Evolutionary conservation across 768 basidiomycete genomes (phyloP).

Genomic region (Dacryopinax primogenitus): DNA sequence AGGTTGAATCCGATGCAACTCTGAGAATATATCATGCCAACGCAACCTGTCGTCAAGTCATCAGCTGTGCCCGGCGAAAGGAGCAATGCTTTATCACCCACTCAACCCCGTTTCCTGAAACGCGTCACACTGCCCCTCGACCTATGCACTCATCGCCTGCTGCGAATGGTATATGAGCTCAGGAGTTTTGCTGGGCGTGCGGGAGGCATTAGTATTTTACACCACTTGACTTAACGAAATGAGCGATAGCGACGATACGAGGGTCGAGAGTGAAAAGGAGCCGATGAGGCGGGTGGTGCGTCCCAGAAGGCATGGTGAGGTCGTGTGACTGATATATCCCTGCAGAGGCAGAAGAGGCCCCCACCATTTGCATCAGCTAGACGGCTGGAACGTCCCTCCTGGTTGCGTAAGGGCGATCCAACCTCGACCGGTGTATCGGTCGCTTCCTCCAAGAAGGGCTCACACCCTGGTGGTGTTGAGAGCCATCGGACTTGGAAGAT

Average conservation of each 20-base stretch:
- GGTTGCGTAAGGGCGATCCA: not conserved
- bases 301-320: too few species aligned
- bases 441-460: not conserved
- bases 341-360: not conserved
- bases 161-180: not conserved
- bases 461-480: not conserved
- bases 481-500: not conserved
- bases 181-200: too few species aligned
- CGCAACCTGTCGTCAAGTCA: too few species aligned
- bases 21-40: too few species aligned
- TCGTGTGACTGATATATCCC: too few species aligned
- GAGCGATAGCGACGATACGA: constrained; percentile 5
- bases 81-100: too few species aligned
- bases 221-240: not conserved
- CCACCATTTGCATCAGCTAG: not conserved
- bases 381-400: not conserved
- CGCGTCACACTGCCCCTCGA: not conserved
- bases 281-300: not conserved
- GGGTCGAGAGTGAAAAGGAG: constrained; percentile 5
- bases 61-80: too few species aligned
- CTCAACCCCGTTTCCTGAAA: not conserved
- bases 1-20: too few species aligned
- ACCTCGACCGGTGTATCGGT: not conserved
- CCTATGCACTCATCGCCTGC: not conserved
- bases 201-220: not conserved